These are phyloP conservation scores for Penicillium verrucosum DNA, from an alignment of 2,329 filamentous ascomycete genomes.

Conservation along the genomic window DNA sequence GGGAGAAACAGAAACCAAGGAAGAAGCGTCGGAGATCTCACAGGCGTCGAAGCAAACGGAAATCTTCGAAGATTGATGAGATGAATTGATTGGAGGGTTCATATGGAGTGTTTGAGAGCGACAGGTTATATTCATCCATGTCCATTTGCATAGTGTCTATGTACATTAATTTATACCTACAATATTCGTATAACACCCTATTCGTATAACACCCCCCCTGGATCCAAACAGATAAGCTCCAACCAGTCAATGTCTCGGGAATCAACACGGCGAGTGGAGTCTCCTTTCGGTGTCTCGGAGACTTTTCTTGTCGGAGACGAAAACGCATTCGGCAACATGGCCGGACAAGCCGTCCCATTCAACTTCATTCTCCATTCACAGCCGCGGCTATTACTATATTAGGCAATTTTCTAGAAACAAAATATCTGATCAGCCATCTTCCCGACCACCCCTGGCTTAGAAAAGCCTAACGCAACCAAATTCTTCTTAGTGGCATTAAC, in stretches of 20 bases:
- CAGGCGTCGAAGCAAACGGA: not conserved
- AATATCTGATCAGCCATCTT: slow-evolving; percentile 58
- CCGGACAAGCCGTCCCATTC: not conserved
- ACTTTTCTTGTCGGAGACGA: not conserved
- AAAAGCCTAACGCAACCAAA: slow-evolving; percentile 50
- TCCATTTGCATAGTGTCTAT: not conserved
- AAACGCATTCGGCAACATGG: not conserved
- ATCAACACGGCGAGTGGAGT: not conserved
- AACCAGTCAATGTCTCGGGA: not conserved
- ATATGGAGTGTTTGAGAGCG: not conserved
- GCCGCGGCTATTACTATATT: slow-evolving; percentile 5
- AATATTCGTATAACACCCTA: no score
- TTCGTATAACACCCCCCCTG: not conserved
- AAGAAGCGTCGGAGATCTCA: not conserved
- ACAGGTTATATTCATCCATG: not conserved
- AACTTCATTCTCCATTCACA: not conserved
- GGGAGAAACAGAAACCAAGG: not conserved
- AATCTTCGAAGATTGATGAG: not conserved
- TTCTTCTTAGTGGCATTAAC: slow-evolving; percentile 55
- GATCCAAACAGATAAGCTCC: not conserved
- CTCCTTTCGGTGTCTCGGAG: not conserved
- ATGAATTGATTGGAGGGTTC: not conserved
- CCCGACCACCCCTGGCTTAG: slow-evolving; percentile 48
- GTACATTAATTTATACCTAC: not conserved
- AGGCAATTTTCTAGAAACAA: slow-evolving; percentile 43